Conservation (phyloP, 2,329 filamentous ascomycete genomes). For the Trematosphaeria pertusa region DNA sequence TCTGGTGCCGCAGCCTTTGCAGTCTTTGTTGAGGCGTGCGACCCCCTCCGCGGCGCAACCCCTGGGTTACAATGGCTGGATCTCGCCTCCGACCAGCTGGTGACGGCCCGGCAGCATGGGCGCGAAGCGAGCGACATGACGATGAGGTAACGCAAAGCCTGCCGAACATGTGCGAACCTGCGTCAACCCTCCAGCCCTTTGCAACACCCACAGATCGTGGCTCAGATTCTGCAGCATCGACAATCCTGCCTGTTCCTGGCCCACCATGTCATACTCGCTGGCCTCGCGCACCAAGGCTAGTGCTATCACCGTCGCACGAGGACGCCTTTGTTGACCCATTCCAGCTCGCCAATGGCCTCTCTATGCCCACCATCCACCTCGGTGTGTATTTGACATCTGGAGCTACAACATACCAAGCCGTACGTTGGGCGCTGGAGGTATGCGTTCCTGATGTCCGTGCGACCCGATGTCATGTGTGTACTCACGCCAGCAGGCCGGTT, state of each 20-base stretch:
- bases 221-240: slow-evolving; percentile 33
- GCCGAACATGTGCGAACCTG: slow-evolving; percentile 37
- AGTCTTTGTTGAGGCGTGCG: slow-evolving; percentile 1
- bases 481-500: slow-evolving; percentile 51
- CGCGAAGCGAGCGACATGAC: slow-evolving; percentile 16
- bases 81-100: slow-evolving; percentile 1
- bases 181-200: slow-evolving; percentile 12
- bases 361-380: slow-evolving; percentile 75
- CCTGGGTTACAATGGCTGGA: slow-evolving; percentile 16
- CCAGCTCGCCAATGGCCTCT: slow-evolving; percentile 64
- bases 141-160: slow-evolving; percentile 33
- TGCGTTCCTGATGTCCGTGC: slow-evolving; percentile 36
- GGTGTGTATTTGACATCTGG: slow-evolving; percentile 76
- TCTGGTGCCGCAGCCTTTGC: not conserved
- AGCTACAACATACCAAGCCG: slow-evolving; percentile 63
- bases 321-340: slow-evolving; percentile 26
- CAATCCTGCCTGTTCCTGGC: slow-evolving; percentile 24
- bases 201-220: slow-evolving; percentile 23
- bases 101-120: slow-evolving; percentile 9
- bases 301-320: slow-evolving; percentile 20
- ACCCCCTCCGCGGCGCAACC: too few species aligned
- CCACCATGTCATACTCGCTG: slow-evolving; percentile 41
- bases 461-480: slow-evolving; percentile 11
- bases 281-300: slow-evolving; percentile 51
- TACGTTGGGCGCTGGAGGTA: slow-evolving; percentile 63